Evolutionary conservation across 139 green algal species (phyloP).

Genomic region (Chlamydomonas sp.): DNA sequence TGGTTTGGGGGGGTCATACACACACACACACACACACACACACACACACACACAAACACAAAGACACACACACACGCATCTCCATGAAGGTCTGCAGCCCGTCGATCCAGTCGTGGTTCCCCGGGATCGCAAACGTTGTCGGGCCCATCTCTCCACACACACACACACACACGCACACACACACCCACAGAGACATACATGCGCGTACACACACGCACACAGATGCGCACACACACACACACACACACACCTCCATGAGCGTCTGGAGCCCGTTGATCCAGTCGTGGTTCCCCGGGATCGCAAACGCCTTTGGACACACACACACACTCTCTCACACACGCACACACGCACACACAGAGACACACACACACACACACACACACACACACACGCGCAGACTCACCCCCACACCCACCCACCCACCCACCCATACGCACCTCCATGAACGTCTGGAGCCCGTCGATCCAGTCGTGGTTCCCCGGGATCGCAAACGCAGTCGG

Average conservation of each 20-base stretch:
- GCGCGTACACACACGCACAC: background rate
- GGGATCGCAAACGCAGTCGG: slow-evolving; percentile 75
- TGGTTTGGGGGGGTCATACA: too few relatives aligned
- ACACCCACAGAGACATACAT: background rate
- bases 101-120: slow-evolving; percentile 22
- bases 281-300: too few relatives aligned
- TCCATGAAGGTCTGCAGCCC: slow-evolving; percentile 9
- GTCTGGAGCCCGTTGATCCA: too few relatives aligned
- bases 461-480: slow-evolving; percentile 28
- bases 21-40: background rate
- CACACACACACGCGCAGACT: background rate
- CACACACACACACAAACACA: background rate
- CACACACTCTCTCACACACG: too few relatives aligned
- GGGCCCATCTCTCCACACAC: too few relatives aligned
- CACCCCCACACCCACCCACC: background rate
- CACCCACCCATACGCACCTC: background rate
- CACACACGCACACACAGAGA: too few relatives aligned
- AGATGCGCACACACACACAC: background rate
- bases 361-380: too few relatives aligned
- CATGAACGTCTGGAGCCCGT: slow-evolving; percentile 9
- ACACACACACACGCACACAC: background rate
- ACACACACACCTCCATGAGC: too few relatives aligned
- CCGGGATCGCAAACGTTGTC: slow-evolving; percentile 71
- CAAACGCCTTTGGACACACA: background rate
- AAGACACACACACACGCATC: too few relatives aligned